These are phyloP conservation scores for Halenospora varia DNA, from an alignment of 495 filamentous ascomycete genomes.

Conservation along the genomic window DNA sequence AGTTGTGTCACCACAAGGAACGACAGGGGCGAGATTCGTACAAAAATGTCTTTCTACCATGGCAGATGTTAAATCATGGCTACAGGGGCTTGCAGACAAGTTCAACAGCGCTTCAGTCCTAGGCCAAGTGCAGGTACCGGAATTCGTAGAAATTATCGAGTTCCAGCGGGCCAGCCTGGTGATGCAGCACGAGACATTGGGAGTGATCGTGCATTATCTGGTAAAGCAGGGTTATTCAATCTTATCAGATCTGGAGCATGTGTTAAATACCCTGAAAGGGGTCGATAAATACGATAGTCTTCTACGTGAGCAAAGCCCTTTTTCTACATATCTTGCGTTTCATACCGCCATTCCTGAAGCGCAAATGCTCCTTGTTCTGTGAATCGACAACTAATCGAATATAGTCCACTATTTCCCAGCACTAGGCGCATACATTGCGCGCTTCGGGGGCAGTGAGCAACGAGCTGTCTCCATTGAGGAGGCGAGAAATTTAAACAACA, in stretches of 20 bases:
- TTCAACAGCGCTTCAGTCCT: constrained; percentile 66
- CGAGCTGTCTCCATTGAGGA: constrained; percentile 54
- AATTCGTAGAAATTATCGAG: constrained; percentile 65
- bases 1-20: constrained; percentile 11
- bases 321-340: too few species aligned
- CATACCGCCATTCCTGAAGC: too few species aligned
- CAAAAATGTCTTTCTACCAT: constrained; percentile 69
- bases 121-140: constrained; percentile 50
- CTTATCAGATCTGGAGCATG: constrained; percentile 64
- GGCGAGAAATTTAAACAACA: constrained; percentile 63
- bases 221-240: constrained; percentile 68
- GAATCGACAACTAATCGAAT: too few species aligned
- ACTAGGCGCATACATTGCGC: constrained; percentile 64
- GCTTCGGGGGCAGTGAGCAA: constrained; percentile 72
- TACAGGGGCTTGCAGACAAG: constrained; percentile 67
- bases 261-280: constrained; percentile 60
- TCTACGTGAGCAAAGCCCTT: constrained; percentile 19
- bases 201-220: constrained; percentile 67
- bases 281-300: constrained; percentile 69
- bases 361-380: too few species aligned
- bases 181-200: constrained; percentile 86
- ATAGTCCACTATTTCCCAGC: constrained; percentile 76
- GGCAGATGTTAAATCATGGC: constrained; percentile 65
- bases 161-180: constrained; percentile 68
- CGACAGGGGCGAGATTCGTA: constrained; percentile 44